These are phyloP conservation scores for Terfezia boudieri DNA, from an alignment of 495 filamentous ascomycete species.

Conservation along the genomic window DNA sequence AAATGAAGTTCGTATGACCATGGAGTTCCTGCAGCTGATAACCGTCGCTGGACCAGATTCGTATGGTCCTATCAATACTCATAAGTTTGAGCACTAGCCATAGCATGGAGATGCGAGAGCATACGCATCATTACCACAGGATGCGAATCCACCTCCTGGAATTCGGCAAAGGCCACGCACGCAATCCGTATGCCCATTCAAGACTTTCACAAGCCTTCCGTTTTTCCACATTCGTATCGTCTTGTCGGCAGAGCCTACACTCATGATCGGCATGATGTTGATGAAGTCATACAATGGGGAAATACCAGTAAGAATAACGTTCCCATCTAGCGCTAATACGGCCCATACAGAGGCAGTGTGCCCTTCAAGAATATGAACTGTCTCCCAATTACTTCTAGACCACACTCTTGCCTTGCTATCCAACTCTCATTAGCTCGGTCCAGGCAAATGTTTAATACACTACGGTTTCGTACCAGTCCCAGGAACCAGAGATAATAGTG, in stretches of 20 bases:
- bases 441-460: too few relatives aligned
- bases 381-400: conserved; percentile 37
- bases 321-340: conserved; percentile 58
- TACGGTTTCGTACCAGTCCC: conserved; percentile 47
- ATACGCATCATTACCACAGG: conserved; percentile 18
- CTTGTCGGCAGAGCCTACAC: conserved; percentile 48
- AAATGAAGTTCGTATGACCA: conserved; percentile 91
- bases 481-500: conserved; percentile 76
- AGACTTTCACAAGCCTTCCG: conserved; percentile 40
- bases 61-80: conserved; percentile 26
- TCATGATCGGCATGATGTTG: conserved; percentile 1
- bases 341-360: conserved; percentile 75
- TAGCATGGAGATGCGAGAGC: neutral
- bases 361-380: conserved; percentile 43
- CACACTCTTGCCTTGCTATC: conserved; percentile 18
- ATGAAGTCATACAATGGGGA: too few relatives aligned
- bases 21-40: conserved; percentile 46
- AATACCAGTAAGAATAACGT: conserved; percentile 58
- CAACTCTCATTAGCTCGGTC: neutral
- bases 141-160: conserved; percentile 29
- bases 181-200: conserved; percentile 54
- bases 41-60: conserved; percentile 62
- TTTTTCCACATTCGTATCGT: conserved; percentile 62
- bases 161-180: conserved; percentile 70
- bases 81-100: neutral